Conservation (phyloP, 116 monocot genomes). For the Papilionanthe hybrid region DNA sequence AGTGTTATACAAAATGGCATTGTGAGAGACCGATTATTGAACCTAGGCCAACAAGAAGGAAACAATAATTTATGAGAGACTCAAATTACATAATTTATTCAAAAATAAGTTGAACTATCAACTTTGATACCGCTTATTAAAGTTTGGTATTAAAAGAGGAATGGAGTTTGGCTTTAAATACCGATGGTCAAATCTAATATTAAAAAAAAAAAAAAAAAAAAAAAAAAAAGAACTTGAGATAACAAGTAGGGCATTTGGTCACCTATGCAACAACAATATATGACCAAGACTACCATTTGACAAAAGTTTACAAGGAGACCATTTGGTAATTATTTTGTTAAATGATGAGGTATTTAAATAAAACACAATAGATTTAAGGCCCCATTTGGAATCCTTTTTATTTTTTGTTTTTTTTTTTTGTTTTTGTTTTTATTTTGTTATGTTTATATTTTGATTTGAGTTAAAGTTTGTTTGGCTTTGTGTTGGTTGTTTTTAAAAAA, state of each 20-base stretch:
- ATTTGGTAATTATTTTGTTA: neutral
- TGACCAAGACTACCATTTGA: neutral
- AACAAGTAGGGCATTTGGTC: no score
- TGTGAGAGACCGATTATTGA: neutral
- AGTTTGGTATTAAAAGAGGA: neutral
- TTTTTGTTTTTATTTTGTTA: no score
- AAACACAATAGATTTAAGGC: neutral
- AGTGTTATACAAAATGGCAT: no score
- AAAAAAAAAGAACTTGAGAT: neutral
- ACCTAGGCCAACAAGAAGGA: neutral
- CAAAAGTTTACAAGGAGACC: neutral
- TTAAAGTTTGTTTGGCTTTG: no score
- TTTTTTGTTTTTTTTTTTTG: no score
- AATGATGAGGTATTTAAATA: neutral
- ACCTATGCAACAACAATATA: neutral
- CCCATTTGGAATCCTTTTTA: no score
- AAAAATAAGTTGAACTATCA: neutral
- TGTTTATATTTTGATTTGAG: no score
- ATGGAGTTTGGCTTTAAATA: neutral
- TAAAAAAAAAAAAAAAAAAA: neutral
- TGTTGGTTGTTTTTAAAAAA: no score
- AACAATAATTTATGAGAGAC: no score
- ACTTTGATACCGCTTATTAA: neutral
- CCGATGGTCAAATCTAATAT: neutral
- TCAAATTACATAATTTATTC: neutral